Evolutionary conservation across 768 basidiomycete genomes (phyloP).

Genomic region (Lepiota brunneoincarnata): DNA sequence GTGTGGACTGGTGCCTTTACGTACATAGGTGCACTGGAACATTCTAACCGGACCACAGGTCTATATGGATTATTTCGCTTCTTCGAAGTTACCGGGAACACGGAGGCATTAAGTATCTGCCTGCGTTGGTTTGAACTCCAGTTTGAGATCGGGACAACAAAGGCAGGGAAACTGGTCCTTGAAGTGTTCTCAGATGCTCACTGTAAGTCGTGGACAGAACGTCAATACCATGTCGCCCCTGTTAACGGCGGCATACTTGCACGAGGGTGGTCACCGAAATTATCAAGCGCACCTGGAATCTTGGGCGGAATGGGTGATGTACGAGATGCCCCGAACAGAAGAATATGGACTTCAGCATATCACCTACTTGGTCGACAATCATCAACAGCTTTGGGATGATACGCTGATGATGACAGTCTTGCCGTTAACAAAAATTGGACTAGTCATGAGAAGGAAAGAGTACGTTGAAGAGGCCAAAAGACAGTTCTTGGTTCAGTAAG

Average conservation of each 20-base stretch:
- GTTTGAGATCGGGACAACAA: constrained; percentile 48
- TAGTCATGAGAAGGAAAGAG: constrained; percentile 45
- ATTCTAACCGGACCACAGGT: constrained; percentile 20
- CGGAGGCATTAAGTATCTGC: constrained; percentile 35
- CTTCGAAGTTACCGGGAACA: constrained; percentile 37
- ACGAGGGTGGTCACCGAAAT: constrained; percentile 31
- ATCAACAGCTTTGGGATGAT: constrained; percentile 55
- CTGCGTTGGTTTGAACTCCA: constrained; percentile 48
- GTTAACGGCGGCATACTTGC: constrained; percentile 41
- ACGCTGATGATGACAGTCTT: constrained; percentile 58
- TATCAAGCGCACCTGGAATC: constrained; percentile 38
- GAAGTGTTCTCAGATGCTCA: not conserved
- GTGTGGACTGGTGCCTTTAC: not conserved
- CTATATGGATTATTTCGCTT: constrained; percentile 40
- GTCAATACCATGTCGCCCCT: constrained; percentile 59
- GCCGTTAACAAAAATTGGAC: constrained; percentile 53
- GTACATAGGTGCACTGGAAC: not conserved
- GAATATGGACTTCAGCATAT: constrained; percentile 48
- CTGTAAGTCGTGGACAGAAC: constrained; percentile 31
- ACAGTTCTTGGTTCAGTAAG: constrained; percentile 47
- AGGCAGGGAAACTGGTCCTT: constrained; percentile 23
- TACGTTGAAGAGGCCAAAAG: constrained; percentile 56
- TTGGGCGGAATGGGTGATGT: constrained; percentile 54
- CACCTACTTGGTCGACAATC: constrained; percentile 38
- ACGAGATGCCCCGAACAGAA: constrained; percentile 43